Evolutionary conservation across 352 stramenopile species (phyloP).

Genomic region (Pythium guiyangense): DNA sequence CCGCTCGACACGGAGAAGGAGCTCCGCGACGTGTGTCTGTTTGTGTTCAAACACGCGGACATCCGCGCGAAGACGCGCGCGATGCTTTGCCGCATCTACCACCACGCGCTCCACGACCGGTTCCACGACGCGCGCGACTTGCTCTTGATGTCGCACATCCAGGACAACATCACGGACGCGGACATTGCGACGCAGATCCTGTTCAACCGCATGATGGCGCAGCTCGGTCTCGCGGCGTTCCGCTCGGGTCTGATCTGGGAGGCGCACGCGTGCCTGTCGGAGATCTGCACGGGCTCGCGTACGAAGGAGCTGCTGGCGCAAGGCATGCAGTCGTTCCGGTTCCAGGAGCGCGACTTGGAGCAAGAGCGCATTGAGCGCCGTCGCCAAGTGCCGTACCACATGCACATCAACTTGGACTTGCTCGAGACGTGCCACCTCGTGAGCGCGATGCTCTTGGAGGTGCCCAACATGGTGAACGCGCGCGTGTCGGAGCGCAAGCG

Average conservation of each 20-base stretch:
- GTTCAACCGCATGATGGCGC: constrained; percentile 95
- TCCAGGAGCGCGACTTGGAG: constrained; percentile 93
- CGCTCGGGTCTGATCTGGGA: constrained; percentile 94
- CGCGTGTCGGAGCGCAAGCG: constrained; percentile 76
- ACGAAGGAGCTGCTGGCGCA: constrained; percentile 98
- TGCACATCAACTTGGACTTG: constrained; percentile 99
- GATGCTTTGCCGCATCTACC: constrained; percentile 98
- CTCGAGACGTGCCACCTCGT: constrained; percentile 98
- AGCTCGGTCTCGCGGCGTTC: constrained; percentile 96
- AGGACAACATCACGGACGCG: constrained; percentile 92
- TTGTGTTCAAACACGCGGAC: constrained; percentile 92
- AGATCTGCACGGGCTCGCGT: constrained; percentile 92
- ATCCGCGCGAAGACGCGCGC: constrained; percentile 93
- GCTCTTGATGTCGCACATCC: constrained; percentile 98
- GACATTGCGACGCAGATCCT: constrained; percentile 97
- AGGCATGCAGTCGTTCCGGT: constrained; percentile 89
- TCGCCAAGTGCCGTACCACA: constrained; percentile 97
- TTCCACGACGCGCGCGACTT: constrained; percentile 98
- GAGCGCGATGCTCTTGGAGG: constrained; percentile 98
- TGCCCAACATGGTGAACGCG: constrained; percentile 95
- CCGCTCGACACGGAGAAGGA: constrained; percentile 76
- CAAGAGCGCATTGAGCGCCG: constrained; percentile 97
- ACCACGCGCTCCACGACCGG: constrained; percentile 97
- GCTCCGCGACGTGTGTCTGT: constrained; percentile 88
- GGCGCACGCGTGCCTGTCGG: constrained; percentile 95